Evolutionary conservation across 2,329 filamentous ascomycete species (phyloP).

Genomic region (Cercospora zeina): DNA sequence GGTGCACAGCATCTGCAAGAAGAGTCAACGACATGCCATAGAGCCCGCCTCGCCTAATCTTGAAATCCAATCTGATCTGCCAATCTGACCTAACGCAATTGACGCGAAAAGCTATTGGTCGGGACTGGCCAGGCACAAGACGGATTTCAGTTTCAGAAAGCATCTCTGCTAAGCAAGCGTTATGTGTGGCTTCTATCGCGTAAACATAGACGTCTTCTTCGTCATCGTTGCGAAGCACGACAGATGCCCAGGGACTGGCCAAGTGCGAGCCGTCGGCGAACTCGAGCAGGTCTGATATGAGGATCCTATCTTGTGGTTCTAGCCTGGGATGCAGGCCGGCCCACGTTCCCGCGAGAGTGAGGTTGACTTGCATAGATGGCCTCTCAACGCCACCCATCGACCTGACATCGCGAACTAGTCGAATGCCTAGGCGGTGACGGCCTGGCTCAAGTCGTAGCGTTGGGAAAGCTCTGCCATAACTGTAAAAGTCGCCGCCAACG

Average conservation of each 20-base stretch:
- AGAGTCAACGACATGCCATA: constrained; percentile 19
- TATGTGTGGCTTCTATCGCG: constrained; percentile 22
- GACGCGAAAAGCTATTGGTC: constrained; percentile 44
- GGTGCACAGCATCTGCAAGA: constrained; percentile 14
- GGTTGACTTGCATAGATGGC: constrained; percentile 48
- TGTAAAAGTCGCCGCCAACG: constrained; percentile 61
- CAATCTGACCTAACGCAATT: constrained; percentile 28
- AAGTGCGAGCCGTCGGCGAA: constrained; percentile 44
- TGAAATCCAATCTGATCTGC: constrained; percentile 24
- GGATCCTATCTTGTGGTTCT: constrained; percentile 31
- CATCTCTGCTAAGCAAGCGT: constrained; percentile 27
- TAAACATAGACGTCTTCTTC: constrained; percentile 28
- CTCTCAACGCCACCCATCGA: constrained; percentile 55
- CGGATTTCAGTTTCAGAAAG: constrained; percentile 20
- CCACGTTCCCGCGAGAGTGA: constrained; percentile 40
- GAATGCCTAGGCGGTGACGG: constrained; percentile 53
- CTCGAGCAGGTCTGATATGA: constrained; percentile 55
- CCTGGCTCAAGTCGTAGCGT: constrained; percentile 54
- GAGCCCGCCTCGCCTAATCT: constrained; percentile 20
- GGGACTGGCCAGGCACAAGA: constrained; percentile 45
- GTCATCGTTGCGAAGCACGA: constrained; percentile 51
- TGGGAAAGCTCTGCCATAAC: constrained; percentile 52
- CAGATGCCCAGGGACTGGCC: constrained; percentile 51
- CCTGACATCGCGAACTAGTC: constrained; percentile 58
- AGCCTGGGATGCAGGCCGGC: constrained; percentile 35